A percentile compares a stretch with the other conserved stretches of the same genome.
Evolutionary conservation across 495 filamentous ascomycete genomes (phyloP).

Genomic region (Daldinia vernicosa): DNA sequence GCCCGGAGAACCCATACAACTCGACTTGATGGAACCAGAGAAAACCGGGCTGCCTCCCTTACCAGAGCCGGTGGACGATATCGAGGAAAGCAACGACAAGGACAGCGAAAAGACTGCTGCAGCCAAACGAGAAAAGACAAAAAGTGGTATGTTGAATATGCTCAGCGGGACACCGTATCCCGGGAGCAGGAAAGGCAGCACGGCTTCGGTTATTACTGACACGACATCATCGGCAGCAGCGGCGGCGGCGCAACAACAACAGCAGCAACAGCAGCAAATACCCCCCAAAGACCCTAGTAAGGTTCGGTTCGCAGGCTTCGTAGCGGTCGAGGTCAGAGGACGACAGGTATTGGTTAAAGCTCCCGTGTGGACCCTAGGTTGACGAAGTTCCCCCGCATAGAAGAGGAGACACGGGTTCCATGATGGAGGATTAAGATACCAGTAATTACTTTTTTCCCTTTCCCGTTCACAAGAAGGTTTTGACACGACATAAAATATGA

Average conservation of each 20-base stretch:
- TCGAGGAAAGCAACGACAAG: conserved; percentile 55
- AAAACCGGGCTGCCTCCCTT: conserved; percentile 74
- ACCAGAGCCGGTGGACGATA: conserved; percentile 61
- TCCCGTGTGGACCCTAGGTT: conserved; percentile 79
- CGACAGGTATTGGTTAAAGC: conserved; percentile 86
- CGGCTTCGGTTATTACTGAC: conserved; percentile 43
- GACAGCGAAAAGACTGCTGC: conserved; percentile 54
- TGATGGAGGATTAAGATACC: conserved; percentile 12
- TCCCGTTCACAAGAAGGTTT: neutral
- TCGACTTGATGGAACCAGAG: conserved; percentile 85
- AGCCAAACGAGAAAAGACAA: conserved; percentile 51
- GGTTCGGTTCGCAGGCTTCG: conserved; percentile 84
- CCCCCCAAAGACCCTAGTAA: conserved; percentile 57
- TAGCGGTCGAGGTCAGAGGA: conserved; percentile 85
- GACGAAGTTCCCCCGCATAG: neutral
- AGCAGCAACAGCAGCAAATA: conserved; percentile 28
- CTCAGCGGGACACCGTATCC: conserved; percentile 42
- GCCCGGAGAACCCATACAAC: conserved; percentile 72
- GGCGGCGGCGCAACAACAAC: conserved; percentile 22
- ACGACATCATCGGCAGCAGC: conserved; percentile 55
- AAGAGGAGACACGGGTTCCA: neutral
- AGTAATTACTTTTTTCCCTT: conserved; percentile 27
- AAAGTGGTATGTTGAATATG: conserved; percentile 48
- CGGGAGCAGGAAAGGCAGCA: conserved; percentile 53
- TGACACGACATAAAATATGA: neutral